Evolutionary conservation across 129 eudicot genomes (phyloP), one percentile per base, ranked within the genome.

Genomic region (Escallonia herrerae): DNA sequence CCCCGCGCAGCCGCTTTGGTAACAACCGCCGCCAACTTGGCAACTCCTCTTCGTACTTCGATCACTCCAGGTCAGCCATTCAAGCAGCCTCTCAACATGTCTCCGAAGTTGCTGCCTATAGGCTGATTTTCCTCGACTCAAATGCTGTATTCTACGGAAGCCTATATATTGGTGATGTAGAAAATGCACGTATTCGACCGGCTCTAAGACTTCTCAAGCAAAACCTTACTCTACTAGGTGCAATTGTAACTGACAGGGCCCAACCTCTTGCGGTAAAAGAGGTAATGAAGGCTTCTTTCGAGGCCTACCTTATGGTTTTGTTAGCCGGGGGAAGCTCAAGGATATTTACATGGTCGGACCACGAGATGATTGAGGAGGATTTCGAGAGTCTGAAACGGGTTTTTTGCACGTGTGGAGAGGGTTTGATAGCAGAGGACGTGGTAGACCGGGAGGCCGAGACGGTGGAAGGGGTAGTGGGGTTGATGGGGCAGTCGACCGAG

Each of bases 231-330:
- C 93, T 93, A 3, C 63, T 93, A n/a, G 74, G 83, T 11, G 95
- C 93, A 2, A 86, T 93, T 3, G 80, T 93, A 12, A 80, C 85
- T 7, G 96, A 93, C 4, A 56, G 79, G 10, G 86, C 86, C 53
- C 99, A 93, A 54, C 77, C 86, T 2, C 8, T 83, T 39, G 99
- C 96, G 0, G 59, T 89, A 7, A 89, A 76, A 69, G 93, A 93
- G 39, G 96, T 93, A 6, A 84, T 88, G 99, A 89, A 71, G 83
- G 99, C 96, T 12, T 77, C 79, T 4, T 93, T 93, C 14, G 96
- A 93, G 63, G 90, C 87, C 9, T 93, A 51, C 71, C 84, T 93
- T 44, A 86, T 80, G 91, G 95, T 89, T 38, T 41, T 93, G 53
- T 83, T 93, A 14, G 99, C 96, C 0, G 99, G 99, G 3, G 99